Evolutionary conservation across 2,329 filamentous ascomycete genomes (phyloP), one percentile per base, ranked within the genome.

Genomic region (Amauroascus niger): DNA sequence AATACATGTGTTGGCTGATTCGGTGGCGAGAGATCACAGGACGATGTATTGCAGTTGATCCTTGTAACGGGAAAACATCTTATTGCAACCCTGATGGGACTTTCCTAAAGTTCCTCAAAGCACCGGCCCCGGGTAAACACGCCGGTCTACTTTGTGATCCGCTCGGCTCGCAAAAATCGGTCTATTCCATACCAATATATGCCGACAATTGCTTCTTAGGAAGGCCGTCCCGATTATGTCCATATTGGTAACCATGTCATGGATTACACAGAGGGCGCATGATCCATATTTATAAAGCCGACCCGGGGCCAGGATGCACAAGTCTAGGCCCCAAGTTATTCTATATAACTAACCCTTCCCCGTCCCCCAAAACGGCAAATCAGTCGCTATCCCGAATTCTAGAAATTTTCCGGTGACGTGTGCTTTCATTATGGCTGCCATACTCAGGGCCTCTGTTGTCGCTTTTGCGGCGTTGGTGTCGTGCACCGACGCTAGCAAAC

Each of bases 71-170:
- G 18, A 18, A 6, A 14, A 48, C 14, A 50, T 40, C 11, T 11
- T 14, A 28, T 37, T 50, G 48, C 37, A 50, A 50, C 48, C 20
- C 35, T 50, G 14, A 35, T 50, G 37, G 35, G 37, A 40, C 35
- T n/a, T 43, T 32, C n/a, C 24, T 20, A 28, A 41, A 43, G 8
- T 32, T 39, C 14, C 16, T 40, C 28, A 13, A 30, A n/a, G 6
- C 1, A 30, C 4, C 24, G 7, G 24, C 13, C 16, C 22, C 41
- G 41, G 41, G 41, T 45, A 45, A 14, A 45, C 41, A 28, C 24
- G 41, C 24, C 41, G 16, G 16, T 16, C 3, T 5, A 3, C 22
- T 16, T 24, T n/a, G 5, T 26, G 13, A 1, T n/a, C 24, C 35
- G 8, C 8, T 48, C 28, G 44, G 45, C 9, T 37, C 11, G 26